These are phyloP conservation scores for Lathyrus sativus DNA, from an alignment of 306 rosid genomes.

Conservation along the genomic window DNA sequence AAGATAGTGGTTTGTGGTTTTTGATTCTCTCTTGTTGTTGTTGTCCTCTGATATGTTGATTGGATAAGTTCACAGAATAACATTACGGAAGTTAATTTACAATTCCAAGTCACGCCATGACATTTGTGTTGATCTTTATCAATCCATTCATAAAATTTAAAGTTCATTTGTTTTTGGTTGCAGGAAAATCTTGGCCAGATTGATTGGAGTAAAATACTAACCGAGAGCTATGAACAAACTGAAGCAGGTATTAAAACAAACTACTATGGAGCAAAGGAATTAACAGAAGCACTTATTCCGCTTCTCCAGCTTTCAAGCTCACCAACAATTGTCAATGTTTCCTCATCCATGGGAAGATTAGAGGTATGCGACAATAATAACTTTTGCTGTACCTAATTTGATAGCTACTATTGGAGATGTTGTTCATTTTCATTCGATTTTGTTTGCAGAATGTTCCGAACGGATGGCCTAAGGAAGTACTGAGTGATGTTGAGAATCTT, in stretches of 20 bases:
- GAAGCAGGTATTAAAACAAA: conserved; percentile 54
- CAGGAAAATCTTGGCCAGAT: conserved; percentile 17
- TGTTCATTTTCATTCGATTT: background rate
- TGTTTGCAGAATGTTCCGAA: background rate
- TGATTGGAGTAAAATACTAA: conserved; percentile 38
- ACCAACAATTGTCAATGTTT: conserved; percentile 61
- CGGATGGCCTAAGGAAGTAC: conserved; percentile 34
- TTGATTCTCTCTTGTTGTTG: background rate
- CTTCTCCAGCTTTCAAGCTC: conserved; percentile 60
- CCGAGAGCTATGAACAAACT: conserved; percentile 35
- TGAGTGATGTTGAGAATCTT: conserved; percentile 48
- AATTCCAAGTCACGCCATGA: background rate
- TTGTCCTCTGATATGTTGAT: too few relatives aligned
- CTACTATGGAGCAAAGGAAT: conserved; percentile 55
- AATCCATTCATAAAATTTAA: background rate
- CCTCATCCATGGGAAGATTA: conserved; percentile 38
- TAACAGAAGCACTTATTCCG: conserved; percentile 47
- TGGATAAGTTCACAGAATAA: too few relatives aligned
- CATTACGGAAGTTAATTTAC: too few relatives aligned
- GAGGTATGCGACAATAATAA: conserved; percentile 32
- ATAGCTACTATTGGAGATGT: background rate
- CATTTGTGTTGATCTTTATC: background rate
- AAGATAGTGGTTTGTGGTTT: background rate
- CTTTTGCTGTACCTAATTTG: background rate
- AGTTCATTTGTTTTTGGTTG: conserved; percentile 16